Conservation (phyloP, 2,329 filamentous ascomycete genomes). For the Calonectria hawksworthii region DNA sequence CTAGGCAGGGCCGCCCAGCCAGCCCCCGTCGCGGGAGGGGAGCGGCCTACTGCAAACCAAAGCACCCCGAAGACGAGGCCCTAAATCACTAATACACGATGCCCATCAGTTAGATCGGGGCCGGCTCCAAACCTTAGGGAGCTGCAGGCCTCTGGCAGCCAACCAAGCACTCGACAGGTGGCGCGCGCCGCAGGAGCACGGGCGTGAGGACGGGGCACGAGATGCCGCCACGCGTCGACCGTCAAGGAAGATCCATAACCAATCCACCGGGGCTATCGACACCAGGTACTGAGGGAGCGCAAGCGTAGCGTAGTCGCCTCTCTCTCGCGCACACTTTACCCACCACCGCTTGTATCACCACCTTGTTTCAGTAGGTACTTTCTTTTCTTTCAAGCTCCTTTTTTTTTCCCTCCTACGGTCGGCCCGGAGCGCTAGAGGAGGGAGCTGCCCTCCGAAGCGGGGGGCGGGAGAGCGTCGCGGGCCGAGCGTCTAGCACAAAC, state of each 20-base stretch:
- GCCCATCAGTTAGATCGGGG: conserved; percentile 1
- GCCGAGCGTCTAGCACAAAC: conserved; percentile 26
- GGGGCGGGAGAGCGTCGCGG: conserved; percentile 26
- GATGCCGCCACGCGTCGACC: conserved; percentile 23
- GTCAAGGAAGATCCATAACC: conserved; percentile 16
- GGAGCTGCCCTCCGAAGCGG: neutral
- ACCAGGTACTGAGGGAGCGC: neutral
- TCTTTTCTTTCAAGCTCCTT: neutral
- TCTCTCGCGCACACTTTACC: neutral
- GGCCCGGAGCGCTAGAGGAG: conserved; percentile 1
- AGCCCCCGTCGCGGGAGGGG: conserved; percentile 3
- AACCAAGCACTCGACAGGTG: conserved; percentile 7
- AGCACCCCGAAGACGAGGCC: neutral
- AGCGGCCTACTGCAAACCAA: conserved; percentile 13
- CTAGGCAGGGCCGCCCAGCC: neutral
- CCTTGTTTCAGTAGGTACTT: neutral
- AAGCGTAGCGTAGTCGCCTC: conserved; percentile 4
- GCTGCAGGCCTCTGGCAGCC: neutral
- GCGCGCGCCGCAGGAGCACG: neutral
- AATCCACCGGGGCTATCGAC: conserved; percentile 11
- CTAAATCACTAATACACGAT: conserved; percentile 8
- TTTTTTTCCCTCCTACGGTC: neutral
- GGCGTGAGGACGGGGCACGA: conserved; percentile 17
- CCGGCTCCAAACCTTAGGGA: neutral
- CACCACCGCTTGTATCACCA: neutral